Evolutionary conservation across 2,329 filamentous ascomycete species (phyloP).

Genomic region (Penicillium carneum): DNA sequence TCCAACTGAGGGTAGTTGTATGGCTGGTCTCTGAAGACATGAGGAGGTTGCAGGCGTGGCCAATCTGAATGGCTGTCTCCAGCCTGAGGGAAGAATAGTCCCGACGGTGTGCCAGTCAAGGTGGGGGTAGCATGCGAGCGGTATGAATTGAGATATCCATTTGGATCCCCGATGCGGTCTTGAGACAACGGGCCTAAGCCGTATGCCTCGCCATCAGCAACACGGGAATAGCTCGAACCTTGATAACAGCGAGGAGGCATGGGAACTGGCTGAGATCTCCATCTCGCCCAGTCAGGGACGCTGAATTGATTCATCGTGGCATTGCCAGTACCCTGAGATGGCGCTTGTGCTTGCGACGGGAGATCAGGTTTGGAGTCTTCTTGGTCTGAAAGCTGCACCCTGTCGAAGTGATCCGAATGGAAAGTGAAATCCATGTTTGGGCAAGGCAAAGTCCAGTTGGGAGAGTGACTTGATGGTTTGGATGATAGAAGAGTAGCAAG

Average conservation of each 20-base stretch:
- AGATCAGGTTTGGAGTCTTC: conserved; percentile 30
- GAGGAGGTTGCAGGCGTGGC: neutral
- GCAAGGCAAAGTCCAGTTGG: neutral
- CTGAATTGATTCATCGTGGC: conserved; percentile 26
- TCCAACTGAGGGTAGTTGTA: conserved; percentile 17
- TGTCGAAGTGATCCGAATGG: conserved; percentile 28
- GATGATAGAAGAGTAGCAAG: conserved; percentile 11
- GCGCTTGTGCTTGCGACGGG: conserved; percentile 29
- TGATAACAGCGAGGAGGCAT: conserved; percentile 28
- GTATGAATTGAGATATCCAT: neutral
- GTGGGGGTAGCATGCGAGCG: neutral
- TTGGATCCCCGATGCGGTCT: neutral
- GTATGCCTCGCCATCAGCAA: conserved; percentile 11
- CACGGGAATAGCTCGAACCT: conserved; percentile 20
- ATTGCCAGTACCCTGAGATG: conserved; percentile 25
- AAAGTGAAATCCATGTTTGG: conserved; percentile 36
- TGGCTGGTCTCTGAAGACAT: conserved; percentile 2
- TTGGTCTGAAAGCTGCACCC: conserved; percentile 36
- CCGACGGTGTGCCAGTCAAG: conserved; percentile 6
- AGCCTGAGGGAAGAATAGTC: neutral
- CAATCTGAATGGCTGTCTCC: conserved; percentile 2
- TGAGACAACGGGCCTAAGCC: conserved; percentile 9
- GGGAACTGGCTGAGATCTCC: conserved; percentile 31
- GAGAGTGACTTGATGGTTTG: neutral
- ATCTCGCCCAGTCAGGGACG: conserved; percentile 34